Percentiles rank a stretch among this genome's conserved stretches.
These are phyloP conservation scores for Hypoxylon trugodes DNA, from an alignment of 495 filamentous ascomycete genomes.

Conservation along the genomic window DNA sequence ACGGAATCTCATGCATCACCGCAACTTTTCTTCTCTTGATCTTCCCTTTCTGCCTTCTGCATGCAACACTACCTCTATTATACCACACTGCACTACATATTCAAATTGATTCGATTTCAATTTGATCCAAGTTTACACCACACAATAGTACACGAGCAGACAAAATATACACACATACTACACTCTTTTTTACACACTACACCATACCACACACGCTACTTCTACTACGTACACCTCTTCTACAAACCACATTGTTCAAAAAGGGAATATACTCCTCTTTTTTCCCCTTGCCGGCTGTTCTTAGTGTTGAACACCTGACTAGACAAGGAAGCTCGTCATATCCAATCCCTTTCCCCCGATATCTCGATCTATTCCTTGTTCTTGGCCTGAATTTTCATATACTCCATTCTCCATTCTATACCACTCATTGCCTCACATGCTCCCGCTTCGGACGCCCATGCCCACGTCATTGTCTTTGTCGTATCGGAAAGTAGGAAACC, in stretches of 20 bases:
- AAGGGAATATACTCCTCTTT: conserved; percentile 1
- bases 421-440: conserved; percentile 33
- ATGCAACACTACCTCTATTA: conserved; percentile 15
- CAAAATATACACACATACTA: neutral
- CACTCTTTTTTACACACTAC: no score
- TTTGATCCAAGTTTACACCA: no score
- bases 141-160: no score
- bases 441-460: conserved; percentile 10
- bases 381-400: conserved; percentile 17
- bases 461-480: neutral
- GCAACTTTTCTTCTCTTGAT: conserved; percentile 35
- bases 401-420: neutral
- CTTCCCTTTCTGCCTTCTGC: conserved; percentile 30
- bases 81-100: neutral
- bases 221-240: neutral
- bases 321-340: conserved; percentile 3
- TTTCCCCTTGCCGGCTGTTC: conserved; percentile 21
- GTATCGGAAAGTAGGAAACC: conserved; percentile 37
- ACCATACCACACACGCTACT: neutral
- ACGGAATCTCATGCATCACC: conserved; percentile 44
- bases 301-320: conserved; percentile 19
- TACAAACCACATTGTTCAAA: no score
- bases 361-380: neutral
- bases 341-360: conserved; percentile 19
- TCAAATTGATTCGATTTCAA: no score